Evolutionary conservation across 2,329 filamentous ascomycete species (phyloP), one percentile per base, ranked within the genome.

Genomic region (Stromatinia cepivora): DNA sequence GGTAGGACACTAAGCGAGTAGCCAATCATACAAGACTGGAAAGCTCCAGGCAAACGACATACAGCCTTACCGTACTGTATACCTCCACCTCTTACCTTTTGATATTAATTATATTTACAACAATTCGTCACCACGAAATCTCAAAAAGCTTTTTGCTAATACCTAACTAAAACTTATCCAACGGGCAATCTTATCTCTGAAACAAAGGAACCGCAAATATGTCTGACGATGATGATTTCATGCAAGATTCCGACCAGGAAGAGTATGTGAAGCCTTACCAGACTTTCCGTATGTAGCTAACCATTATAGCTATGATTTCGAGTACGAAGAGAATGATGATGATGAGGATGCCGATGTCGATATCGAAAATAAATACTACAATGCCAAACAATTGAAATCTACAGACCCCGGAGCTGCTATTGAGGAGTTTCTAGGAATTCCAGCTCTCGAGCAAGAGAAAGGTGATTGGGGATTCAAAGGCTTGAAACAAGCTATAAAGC

Each of bases 341-440:
- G 92, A 96, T 56, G 90, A 97, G 70, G 88, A 87, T 45, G 93
- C 90, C 70, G 93, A 97, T 79, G 92, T 97, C 76, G 93, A 94
- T 75, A 96, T 98, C 79, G 95, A 99, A 80, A 99, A 99, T 84
- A 97, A 97, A 82, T 99, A 99, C 84, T 99, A 98, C 86, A 98
- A 97, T 81, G 95, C 95, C 56, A 99, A 99, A 82, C 94, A 98
- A 82, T 89, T 97, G 79, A 99, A 98, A 84, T 84, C 85, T 56
- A 90, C 90, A 72, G 93, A 94, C 70, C 93, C 94, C 0, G 88
- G 95, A 77, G 93, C 93, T 75, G 95, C 95, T 2, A 91, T 99
- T 69, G 88, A 90, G 48, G 94, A 98, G 79, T 99, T 99, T 77
- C 83, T 98, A n/a, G 91, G 88, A 45, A 90, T 99, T 72, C 93